Base-by-base conservation (phyloP, 202 grass and related monocot species). In the Zizania palustris region DNA sequence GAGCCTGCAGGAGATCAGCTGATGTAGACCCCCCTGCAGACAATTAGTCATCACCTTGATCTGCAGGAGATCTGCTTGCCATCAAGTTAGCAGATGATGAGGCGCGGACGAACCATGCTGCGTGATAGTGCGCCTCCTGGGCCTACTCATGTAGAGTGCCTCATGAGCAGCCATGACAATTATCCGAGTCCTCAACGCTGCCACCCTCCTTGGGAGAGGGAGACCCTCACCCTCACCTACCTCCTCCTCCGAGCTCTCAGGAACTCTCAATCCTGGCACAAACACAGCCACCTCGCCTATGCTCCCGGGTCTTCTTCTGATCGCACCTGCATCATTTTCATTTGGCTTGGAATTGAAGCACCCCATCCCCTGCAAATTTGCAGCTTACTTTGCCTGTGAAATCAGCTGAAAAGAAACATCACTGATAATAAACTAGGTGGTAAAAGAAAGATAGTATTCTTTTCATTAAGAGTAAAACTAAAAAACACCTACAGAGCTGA, bases 261-360 rank as follows among this genome's bases (percentile, higher is more conserved):
- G 91, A 42, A 90, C 67, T 3, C 84, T 78, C 63, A 85, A 35
- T 53, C 84, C 87, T 9, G 87, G 87, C 3, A 87, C 76, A 35
- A 93, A 93, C 54, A 88, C 87, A 15, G 85, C 82, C 75, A 90
- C 87, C 74, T 90, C 91, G 16, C 91, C 91, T 61, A 85, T 85
- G 72, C 74, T 88, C 9, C 56, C 71, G 4, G 91, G 78, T 55
- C 84, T 80, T 76, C 78, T 90, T 72, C 85, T 83, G 75, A 72
- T 71, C 22, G 60, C 72, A 37, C 62, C 53, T 1, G 71, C 71
- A 34, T 90, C 71, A 0, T 66, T 77, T 55, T 90, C 71, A 0
- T 66, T 77, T 55, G 59, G 75, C 45, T 78, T 88, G 7, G 87
- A 93, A 58, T 11, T 67, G 45, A 90, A 68, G 75, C 91, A 93